A percentile compares a stretch with the other conserved stretches of the same genome.
These are phyloP conservation scores for Eutypella sp. DNA, from an alignment of 2,329 filamentous ascomycete species.

Conservation along the genomic window DNA sequence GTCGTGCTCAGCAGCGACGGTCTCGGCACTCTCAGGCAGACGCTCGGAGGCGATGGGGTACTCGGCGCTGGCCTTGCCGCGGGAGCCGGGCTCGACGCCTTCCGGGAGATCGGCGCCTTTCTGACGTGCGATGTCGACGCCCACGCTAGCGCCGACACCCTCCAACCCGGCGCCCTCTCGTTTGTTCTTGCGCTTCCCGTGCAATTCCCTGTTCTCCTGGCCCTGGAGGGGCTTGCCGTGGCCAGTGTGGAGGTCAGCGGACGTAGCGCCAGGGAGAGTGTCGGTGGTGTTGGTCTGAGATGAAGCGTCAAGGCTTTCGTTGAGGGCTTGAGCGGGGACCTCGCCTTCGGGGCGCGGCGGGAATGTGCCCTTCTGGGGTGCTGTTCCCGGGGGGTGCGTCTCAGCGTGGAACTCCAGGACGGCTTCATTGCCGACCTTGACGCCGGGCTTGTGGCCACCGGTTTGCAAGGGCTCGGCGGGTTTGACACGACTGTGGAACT, in stretches of 20 bases:
- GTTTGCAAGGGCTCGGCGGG: constrained; percentile 48
- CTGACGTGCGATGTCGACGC: constrained; percentile 19
- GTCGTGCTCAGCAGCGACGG: constrained; percentile 17
- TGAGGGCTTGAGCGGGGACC: constrained; percentile 29
- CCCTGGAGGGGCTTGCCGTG: constrained; percentile 40
- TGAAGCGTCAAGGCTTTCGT: background rate
- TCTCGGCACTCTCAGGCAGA: constrained; percentile 18
- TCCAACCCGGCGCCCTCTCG: constrained; percentile 34
- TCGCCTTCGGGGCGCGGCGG: constrained; percentile 33
- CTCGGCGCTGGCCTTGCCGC: constrained; percentile 16
- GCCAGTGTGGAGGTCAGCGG: constrained; percentile 37
- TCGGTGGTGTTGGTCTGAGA: constrained; percentile 30
- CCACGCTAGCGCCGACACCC: constrained; percentile 30
- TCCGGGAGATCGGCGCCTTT: constrained; percentile 29
- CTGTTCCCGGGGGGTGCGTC: constrained; percentile 56
- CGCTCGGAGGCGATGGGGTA: constrained; percentile 23
- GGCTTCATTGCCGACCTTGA: constrained; percentile 54
- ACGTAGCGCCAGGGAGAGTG: constrained; percentile 40
- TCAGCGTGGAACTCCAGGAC: constrained; percentile 60
- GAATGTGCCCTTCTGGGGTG: constrained; percentile 43
- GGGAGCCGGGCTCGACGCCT: constrained; percentile 18
- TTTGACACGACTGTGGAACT: constrained; percentile 48
- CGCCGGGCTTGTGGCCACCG: constrained; percentile 57
- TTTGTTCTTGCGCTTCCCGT: constrained; percentile 31
- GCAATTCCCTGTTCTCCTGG: constrained; percentile 36